Evolutionary conservation across 1,139 yeast species (phyloP), one percentile per base, ranked within the genome.

Genomic region (Suhomyces terraborum): DNA sequence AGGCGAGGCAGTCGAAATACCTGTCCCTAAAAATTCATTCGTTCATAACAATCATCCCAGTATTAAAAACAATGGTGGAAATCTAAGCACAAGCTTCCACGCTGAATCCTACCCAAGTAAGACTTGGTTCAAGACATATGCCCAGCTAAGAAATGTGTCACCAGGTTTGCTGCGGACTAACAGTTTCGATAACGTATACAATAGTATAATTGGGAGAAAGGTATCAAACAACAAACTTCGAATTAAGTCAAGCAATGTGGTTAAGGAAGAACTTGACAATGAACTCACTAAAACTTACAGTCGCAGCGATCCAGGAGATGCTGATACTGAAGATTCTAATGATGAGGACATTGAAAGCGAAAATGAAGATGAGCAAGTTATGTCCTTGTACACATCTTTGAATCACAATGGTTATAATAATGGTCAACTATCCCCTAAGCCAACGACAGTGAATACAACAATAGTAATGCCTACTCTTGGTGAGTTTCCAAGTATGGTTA

Each of bases 1-100:
- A 24, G 95, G 95, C 2, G 94, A 82, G 52, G 77, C 93, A 0
- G 78, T 86, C 5, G 94, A 86, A 55, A 85, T 86, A 17, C 84
- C 87, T 1, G 73, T 78, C 1, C 57, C 69, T 12, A 61, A 64
- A 46, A 63, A 58, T 23, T 55, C 63, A 6, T 56, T 50, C 53
- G 53, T 53, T 8, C 32, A 18, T 12, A 30, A 27, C n/a, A 24
- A 24, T 24, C 35, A 17, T 16, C 7, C 22, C n/a, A 25, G 19
- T 22, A 20, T 22, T 12, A 30, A 18, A 12, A 12, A 18, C 6
- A 28, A 22, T 3, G 31, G 30, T 8, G 10, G 22, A 1, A 38
- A 38, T n/a, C 26, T 28, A 6, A 36, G 39, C 22, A 8, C 39
- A 9, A 36, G 39, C 14, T 24, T 19, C 17, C 35, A 31, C 22